A percentile compares a stretch with the other conserved stretches of the same genome.
Conservation (phyloP, 345 rosid genomes). For the Dipteronia dyeriana region DNA sequence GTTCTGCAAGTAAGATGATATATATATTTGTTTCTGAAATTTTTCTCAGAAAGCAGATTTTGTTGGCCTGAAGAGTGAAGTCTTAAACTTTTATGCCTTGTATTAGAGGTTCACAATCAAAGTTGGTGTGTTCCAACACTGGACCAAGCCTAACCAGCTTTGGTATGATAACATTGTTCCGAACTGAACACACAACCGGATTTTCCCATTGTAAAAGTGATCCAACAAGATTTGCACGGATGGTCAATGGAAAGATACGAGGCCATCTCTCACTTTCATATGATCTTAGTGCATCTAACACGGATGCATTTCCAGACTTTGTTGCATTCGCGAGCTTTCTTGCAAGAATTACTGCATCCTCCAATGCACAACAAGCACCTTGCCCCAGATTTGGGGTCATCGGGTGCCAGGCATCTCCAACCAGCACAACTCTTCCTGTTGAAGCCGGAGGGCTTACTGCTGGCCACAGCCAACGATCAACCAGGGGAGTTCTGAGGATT, state of each 20-base stretch:
- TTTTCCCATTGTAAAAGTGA: slow-evolving; percentile 87
- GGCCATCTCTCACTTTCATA: slow-evolving; percentile 78
- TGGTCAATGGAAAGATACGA: slow-evolving; percentile 66
- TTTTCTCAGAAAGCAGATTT: too few species aligned
- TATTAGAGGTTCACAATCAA: slow-evolving; percentile 64
- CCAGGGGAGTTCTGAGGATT: slow-evolving; percentile 68
- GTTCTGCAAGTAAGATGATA: neutral
- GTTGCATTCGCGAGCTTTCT: slow-evolving; percentile 62
- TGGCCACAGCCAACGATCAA: slow-evolving; percentile 93
- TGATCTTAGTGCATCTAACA: slow-evolving; percentile 61
- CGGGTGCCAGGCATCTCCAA: slow-evolving; percentile 96
- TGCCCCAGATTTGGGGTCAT: slow-evolving; percentile 97
- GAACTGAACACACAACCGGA: slow-evolving; percentile 62
- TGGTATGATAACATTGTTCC: slow-evolving; percentile 66
- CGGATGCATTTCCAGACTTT: slow-evolving; percentile 40
- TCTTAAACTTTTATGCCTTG: slow-evolving; percentile 22
- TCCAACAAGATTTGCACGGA: slow-evolving; percentile 78
- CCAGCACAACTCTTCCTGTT: slow-evolving; percentile 60
- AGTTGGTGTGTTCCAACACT: slow-evolving; percentile 78
- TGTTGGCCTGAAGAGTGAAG: neutral
- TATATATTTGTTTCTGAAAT: neutral
- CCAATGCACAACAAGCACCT: slow-evolving; percentile 91
- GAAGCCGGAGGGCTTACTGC: slow-evolving; percentile 65
- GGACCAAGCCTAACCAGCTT: slow-evolving; percentile 73
- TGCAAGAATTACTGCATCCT: slow-evolving; percentile 73